phyloP scores from a whole-genome alignment of 139 green algal genomes.

The Chlamydomonas schloesseri region DNA sequence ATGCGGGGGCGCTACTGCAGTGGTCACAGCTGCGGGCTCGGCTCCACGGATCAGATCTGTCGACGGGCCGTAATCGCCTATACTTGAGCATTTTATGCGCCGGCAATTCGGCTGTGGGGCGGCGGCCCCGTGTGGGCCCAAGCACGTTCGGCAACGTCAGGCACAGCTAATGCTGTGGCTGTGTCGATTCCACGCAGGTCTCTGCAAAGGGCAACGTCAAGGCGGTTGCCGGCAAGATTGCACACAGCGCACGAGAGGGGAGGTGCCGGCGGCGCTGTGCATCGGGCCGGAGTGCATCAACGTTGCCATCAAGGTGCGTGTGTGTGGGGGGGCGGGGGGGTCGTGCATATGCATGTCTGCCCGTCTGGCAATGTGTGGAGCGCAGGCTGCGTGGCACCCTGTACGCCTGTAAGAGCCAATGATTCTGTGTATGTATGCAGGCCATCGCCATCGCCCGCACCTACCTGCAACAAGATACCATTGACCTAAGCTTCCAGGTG shows the following conservation, averaged over 20 bases:
- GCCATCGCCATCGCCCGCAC: conserved; percentile 55
- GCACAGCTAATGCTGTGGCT: not conserved
- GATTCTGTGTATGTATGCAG: not conserved
- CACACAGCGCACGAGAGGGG: conserved; percentile 59
- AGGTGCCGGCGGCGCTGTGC: conserved; percentile 59
- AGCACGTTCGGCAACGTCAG: no score
- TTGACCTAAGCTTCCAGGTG: no score
- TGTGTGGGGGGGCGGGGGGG: not conserved
- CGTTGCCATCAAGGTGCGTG: conserved; percentile 61
- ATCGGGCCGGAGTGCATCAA: conserved; percentile 64
- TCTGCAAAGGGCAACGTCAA: conserved; percentile 43
- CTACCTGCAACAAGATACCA: conserved; percentile 34
- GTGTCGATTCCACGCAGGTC: conserved; percentile 10
- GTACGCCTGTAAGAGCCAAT: no score
- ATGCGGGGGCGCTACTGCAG: no score
- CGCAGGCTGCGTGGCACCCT: not conserved
- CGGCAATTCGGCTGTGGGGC: no score
- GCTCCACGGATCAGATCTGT: no score
- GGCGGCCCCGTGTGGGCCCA: no score
- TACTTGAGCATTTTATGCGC: no score
- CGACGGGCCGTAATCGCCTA: no score
- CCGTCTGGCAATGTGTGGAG: no score
- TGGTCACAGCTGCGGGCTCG: no score
- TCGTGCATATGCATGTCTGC: no score
- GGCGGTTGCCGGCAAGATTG: conserved; percentile 63